A percentile compares a stretch with the other conserved stretches of the same genome.
Conservation (phyloP, 176 grass and related monocot genomes). For the Aegilops tauschii region DNA sequence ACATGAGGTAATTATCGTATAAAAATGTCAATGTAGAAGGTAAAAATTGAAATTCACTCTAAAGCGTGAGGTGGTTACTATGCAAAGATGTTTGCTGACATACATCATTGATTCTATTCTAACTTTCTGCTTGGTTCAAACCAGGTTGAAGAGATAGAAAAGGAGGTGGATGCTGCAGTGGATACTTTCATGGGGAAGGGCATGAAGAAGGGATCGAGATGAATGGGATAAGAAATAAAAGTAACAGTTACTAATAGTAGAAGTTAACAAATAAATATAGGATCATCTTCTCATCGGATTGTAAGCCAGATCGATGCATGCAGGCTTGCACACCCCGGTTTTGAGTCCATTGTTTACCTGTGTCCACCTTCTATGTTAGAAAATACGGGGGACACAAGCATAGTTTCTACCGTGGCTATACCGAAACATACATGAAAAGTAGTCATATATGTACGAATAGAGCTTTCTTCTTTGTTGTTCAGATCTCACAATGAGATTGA, state of each 20-base stretch:
- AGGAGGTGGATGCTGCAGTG: constrained; percentile 40
- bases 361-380: no score
- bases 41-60: neutral
- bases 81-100: neutral
- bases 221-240: neutral
- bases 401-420: no score
- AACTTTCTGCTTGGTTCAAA: neutral
- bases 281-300: neutral
- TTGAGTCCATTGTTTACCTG: no score
- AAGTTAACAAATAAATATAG: neutral
- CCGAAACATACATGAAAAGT: no score
- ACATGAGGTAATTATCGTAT: no score
- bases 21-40: no score
- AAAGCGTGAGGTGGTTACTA: neutral
- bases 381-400: no score
- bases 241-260: neutral
- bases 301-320: no score
- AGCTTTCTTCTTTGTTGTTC: no score
- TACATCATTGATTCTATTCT: neutral
- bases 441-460: no score
- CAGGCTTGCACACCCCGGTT: no score
- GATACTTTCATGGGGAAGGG: constrained; percentile 41
- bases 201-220: neutral
- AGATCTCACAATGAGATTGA: no score
- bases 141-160: constrained; percentile 53